Base-by-base conservation (phyloP, 139 green algal species). In the Auxenochlorella pyrenoidosa region DNA sequence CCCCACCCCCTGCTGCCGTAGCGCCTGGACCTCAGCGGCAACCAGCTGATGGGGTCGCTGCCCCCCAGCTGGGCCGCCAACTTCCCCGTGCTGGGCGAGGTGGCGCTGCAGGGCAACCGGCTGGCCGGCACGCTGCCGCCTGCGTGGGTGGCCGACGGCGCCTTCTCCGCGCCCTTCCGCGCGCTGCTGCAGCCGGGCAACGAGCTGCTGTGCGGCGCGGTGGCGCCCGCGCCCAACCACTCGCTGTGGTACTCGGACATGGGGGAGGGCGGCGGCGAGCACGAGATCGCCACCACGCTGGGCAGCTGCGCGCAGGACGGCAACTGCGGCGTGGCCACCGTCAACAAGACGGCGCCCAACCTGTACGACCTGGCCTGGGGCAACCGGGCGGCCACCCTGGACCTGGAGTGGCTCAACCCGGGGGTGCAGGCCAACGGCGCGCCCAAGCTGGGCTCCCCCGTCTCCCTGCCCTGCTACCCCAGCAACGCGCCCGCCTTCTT, bases 401-500 rank as follows among this genome's bases (percentile, higher is more conserved):
- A 88, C 75, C 36, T 88, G 73, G 84, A 72, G 24, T 59, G 54
- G 40, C 44, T 76, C 73, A 88, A 88, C 75, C 60, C 84, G 19
- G n/a, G 26, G 30, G 82, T 79, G 43, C 82, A 86, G 82, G 43
- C 47, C 18, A 78, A 66, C 82, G 32, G 32, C 28, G 84, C 47
- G 40, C 84, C 84, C 54, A 75, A 63, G 58, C 73, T 43, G 72
- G 84, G 84, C 73, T 68, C 38, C 22, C 84, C 84, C 18, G 73
- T 83, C 13, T 26, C 22, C 30, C 75, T 88, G 59, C 84, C 84
- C 58, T 88, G 84, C 75, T 88, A 88, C 59, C 84, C 73, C 54
- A 41, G 15, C 73, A 44, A 75, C 32, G 6, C 73, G 13, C 84
- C 84, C 22, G 68, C 75, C 30, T 88, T 83, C n/a, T 88, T 88